Conservation (phyloP, 148 eudicot species). For the Camellia sinensis region DNA sequence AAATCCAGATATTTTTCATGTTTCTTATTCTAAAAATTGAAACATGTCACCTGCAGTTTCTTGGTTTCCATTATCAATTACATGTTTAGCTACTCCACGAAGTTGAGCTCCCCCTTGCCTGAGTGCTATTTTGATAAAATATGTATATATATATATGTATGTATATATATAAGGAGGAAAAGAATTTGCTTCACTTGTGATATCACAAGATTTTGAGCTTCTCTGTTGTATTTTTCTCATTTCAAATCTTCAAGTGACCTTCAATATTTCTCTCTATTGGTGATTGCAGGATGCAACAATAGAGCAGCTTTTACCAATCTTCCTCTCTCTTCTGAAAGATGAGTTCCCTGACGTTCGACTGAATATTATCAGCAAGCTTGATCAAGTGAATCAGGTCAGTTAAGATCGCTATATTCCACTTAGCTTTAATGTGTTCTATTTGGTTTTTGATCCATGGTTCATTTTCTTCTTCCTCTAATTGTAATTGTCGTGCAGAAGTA, state of each 20-base stretch:
- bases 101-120: neutral
- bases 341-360: slow-evolving; percentile 99
- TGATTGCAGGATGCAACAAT: slow-evolving; percentile 87
- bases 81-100: neutral
- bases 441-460: neutral
- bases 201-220: neutral
- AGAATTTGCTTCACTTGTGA: neutral
- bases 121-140: neutral
- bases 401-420: neutral
- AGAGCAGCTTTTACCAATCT: slow-evolving; percentile 93
- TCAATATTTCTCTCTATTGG: slow-evolving; percentile 5
- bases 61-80: neutral
- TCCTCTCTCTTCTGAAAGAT: slow-evolving; percentile 90
- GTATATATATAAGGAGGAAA: neutral
- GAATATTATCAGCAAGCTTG: slow-evolving; percentile 94
- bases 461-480: neutral
- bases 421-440: neutral
- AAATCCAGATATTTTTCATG: neutral
- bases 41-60: neutral
- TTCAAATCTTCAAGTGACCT: neutral
- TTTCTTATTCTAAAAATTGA: neutral
- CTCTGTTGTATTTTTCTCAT: neutral
- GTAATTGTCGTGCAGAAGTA: neutral
- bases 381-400: slow-evolving; percentile 92
- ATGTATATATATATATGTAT: too few relatives aligned